Evolutionary conservation across 169 alveolate species (phyloP).

Genomic region (Plasmodium gonderi): DNA sequence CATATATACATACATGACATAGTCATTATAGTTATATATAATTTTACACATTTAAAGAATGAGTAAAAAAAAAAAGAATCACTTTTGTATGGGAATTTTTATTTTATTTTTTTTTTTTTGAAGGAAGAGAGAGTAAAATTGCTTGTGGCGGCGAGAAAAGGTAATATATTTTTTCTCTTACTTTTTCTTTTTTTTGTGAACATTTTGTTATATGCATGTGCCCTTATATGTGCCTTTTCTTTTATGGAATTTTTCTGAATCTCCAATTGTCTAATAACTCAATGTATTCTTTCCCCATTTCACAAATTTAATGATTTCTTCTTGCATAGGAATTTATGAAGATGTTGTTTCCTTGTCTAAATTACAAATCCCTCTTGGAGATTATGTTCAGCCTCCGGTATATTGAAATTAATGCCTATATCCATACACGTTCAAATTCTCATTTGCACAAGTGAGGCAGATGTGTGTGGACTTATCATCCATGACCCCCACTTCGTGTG

Average conservation of each 20-base stretch:
- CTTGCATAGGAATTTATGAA: conserved; percentile 44
- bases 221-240: not conserved
- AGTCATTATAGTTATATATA: not conserved
- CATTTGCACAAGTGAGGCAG: too few species aligned
- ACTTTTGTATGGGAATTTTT: too few species aligned
- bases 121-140: conserved; percentile 73
- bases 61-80: conserved; percentile 10
- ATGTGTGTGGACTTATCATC: too few species aligned
- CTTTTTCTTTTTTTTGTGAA: not conserved
- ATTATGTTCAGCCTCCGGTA: conserved; percentile 71
- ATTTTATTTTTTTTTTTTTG: not conserved
- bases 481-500: too few species aligned
- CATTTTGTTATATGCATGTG: not conserved
- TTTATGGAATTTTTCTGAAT: not conserved
- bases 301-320: not conserved
- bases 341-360: conserved; percentile 69
- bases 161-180: not conserved
- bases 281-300: not conserved
- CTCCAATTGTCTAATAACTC: not conserved
- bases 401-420: not conserved
- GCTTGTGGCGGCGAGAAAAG: conserved; percentile 67
- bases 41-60: not conserved
- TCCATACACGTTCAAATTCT: not conserved
- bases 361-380: conserved; percentile 55
- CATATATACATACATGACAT: too few species aligned